These are phyloP conservation scores for Entophlyctis helioformis DNA, from an alignment of 192 early-diverging fungal species.

Conservation along the genomic window DNA sequence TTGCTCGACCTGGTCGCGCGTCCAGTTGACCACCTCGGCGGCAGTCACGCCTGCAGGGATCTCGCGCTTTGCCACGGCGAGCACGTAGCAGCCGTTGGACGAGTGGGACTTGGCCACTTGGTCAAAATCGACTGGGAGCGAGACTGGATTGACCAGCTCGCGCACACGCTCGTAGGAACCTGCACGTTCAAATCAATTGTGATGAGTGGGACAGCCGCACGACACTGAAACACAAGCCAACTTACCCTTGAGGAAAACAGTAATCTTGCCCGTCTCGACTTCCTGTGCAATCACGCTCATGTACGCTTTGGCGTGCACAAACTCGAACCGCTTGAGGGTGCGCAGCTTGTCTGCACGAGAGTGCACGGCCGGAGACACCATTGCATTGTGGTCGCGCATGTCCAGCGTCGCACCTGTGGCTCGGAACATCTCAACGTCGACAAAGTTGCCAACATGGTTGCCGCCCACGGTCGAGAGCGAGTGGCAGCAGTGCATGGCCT, in stretches of 20 bases:
- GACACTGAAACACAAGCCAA: too few species aligned
- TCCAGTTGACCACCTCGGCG: constrained; percentile 21
- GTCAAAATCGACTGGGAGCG: constrained; percentile 47
- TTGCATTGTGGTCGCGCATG: too few species aligned
- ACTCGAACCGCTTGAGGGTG: constrained; percentile 38
- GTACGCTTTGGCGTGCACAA: constrained; percentile 48
- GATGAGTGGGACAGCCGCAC: too few species aligned
- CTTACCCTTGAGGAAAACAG: too few species aligned
- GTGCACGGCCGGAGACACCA: too few species aligned
- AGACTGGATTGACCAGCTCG: constrained; percentile 24
- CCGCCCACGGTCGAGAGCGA: constrained; percentile 45
- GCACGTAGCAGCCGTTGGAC: constrained; percentile 66
- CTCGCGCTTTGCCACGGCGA: constrained; percentile 55
- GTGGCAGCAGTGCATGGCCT: constrained; percentile 49
- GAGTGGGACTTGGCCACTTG: constrained; percentile 43
- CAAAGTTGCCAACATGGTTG: constrained; percentile 61
- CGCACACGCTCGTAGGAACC: constrained; percentile 67
- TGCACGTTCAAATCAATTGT: too few species aligned
- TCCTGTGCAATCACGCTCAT: constrained; percentile 62
- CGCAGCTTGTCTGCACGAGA: too few species aligned
- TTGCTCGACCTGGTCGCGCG: constrained; percentile 50
- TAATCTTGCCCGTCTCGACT: too few species aligned
- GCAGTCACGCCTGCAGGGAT: constrained; percentile 28
- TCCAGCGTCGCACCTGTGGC: constrained; percentile 46
- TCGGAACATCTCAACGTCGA: constrained; percentile 70